phyloP scores from a whole-genome alignment of 148 eudicot genomes.

The Suaeda aralocaspica region DNA sequence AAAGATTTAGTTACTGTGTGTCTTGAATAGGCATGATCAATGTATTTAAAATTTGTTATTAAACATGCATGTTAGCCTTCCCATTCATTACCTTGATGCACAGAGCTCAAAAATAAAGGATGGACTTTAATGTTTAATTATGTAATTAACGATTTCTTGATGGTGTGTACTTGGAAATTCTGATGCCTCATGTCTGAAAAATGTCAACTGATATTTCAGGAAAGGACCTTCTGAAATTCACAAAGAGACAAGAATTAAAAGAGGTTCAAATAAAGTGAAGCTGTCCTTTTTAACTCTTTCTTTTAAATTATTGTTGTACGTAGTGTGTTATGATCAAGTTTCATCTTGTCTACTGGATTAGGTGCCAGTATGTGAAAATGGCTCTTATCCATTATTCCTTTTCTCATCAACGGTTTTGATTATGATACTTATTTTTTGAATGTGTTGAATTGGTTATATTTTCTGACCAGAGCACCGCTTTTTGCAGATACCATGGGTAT shows the following conservation, averaged over 20 bases:
- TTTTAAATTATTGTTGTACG: conserved; percentile 1
- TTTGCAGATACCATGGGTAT: conserved; percentile 46
- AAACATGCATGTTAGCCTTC: too few species aligned
- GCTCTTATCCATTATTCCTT: conserved; percentile 9
- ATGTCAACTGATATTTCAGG: conserved; percentile 44
- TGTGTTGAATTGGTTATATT: conserved; percentile 3
- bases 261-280: conserved; percentile 54
- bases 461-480: conserved; percentile 15
- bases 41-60: neutral
- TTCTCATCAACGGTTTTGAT: neutral
- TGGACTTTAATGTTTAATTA: neutral
- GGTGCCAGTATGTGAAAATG: conserved; percentile 48
- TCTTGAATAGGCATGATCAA: neutral
- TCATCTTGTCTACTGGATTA: conserved; percentile 36
- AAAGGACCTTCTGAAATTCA: conserved; percentile 50
- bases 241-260: conserved; percentile 42
- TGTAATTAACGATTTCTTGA: neutral
- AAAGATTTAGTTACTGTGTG: neutral
- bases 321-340: conserved; percentile 18
- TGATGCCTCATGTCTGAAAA: conserved; percentile 4
- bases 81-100: neutral
- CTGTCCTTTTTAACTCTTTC: neutral
- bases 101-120: neutral
- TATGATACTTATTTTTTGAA: neutral
- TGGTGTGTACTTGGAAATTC: neutral